Evolutionary conservation across 2,329 filamentous ascomycete species (phyloP).

Genomic region (Phaeomoniella chlamydospora): DNA sequence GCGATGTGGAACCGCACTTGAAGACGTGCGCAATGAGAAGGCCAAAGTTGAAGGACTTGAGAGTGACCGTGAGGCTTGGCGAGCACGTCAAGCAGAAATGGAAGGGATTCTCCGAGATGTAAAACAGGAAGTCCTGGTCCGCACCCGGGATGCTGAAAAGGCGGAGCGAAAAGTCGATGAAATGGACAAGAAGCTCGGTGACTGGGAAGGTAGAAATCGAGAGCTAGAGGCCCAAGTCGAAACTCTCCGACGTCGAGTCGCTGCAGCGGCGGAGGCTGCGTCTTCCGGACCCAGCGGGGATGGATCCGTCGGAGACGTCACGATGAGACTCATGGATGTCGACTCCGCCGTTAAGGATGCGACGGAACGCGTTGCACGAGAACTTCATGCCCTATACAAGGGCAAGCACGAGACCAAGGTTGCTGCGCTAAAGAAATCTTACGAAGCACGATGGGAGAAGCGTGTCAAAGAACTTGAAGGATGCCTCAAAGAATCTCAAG

Average conservation of each 20-base stretch:
- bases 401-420: constrained; percentile 96
- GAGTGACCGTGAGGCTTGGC: constrained; percentile 68
- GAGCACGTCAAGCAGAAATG: constrained; percentile 73
- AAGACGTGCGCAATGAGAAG: constrained; percentile 67
- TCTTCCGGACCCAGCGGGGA: background rate
- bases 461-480: constrained; percentile 64
- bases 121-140: constrained; percentile 64
- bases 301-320: background rate
- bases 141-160: constrained; percentile 68
- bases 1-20: constrained; percentile 72
- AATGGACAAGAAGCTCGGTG: constrained; percentile 44
- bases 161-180: constrained; percentile 64
- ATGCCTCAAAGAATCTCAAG: constrained; percentile 52
- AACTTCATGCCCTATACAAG: constrained; percentile 88
- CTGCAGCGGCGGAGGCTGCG: constrained; percentile 11
- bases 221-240: constrained; percentile 31
- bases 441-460: constrained; percentile 83
- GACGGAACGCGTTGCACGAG: constrained; percentile 82
- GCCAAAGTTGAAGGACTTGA: constrained; percentile 55
- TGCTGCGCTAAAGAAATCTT: constrained; percentile 64
- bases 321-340: constrained; percentile 22
- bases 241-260: constrained; percentile 17
- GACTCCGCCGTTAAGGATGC: constrained; percentile 64
- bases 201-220: constrained; percentile 28
- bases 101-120: constrained; percentile 66